Evolutionary conservation across 163 green algal species (phyloP).

Genomic region (Smithsoniella earleae): DNA sequence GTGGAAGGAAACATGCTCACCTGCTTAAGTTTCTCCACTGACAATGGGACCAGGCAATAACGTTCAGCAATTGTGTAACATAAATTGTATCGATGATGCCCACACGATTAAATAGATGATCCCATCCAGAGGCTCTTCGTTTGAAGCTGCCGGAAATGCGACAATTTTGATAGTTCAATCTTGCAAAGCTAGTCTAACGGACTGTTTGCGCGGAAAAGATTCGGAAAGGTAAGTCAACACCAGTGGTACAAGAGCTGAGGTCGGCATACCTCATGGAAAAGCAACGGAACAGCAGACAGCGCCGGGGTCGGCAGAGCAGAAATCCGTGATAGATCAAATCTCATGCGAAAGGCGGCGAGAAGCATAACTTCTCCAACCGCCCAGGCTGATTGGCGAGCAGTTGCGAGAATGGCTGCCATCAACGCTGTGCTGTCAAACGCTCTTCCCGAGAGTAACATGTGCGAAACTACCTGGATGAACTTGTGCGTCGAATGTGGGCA

Average conservation of each 20-base stretch:
- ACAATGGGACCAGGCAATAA: too few relatives aligned
- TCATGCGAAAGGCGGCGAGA: neutral
- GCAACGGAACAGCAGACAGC: neutral
- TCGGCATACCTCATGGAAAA: neutral
- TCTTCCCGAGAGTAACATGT: neutral
- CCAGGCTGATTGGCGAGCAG: neutral
- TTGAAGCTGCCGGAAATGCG: too few relatives aligned
- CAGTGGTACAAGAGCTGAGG: neutral
- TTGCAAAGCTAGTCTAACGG: too few relatives aligned
- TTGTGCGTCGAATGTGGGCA: neutral
- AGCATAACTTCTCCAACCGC: neutral
- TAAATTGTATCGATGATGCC: too few relatives aligned
- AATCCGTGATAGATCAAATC: neutral
- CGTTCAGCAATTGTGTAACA: too few relatives aligned
- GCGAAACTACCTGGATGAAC: neutral
- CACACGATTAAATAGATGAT: too few relatives aligned
- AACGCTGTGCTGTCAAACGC: slow-evolving; percentile 2
- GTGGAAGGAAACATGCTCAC: too few relatives aligned
- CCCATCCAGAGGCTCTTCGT: too few relatives aligned
- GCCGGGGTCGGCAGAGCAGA: neutral
- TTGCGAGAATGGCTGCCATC: slow-evolving; percentile 4
- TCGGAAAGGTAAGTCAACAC: neutral
- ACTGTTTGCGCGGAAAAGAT: too few relatives aligned
- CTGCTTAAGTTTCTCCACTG: too few relatives aligned
- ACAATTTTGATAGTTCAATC: too few relatives aligned